phyloP scores from a whole-genome alignment of 2,329 filamentous ascomycete genomes.

The Aspergillus flavus region DNA sequence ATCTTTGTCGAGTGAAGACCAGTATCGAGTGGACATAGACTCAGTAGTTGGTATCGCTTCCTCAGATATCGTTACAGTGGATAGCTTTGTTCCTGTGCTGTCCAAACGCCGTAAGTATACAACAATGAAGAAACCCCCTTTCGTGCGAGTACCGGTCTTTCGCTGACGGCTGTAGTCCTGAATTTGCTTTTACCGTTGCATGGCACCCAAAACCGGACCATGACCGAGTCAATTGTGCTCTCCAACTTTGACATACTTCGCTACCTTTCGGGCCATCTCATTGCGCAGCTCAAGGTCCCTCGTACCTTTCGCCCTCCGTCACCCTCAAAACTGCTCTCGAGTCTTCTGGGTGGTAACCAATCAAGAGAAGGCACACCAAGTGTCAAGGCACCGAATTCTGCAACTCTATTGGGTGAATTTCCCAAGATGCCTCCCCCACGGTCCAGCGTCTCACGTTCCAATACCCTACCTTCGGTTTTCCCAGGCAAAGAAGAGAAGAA shows the following conservation, averaged over 20 bases:
- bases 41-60: slow-evolving; percentile 72
- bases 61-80: slow-evolving; percentile 70
- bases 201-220: slow-evolving; percentile 54
- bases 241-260: slow-evolving; percentile 78
- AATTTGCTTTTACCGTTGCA: slow-evolving; percentile 73
- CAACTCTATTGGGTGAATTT: slow-evolving; percentile 45
- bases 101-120: slow-evolving; percentile 67
- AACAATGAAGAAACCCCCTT: background rate
- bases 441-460: slow-evolving; percentile 45
- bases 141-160: background rate
- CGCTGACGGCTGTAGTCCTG: slow-evolving; percentile 56
- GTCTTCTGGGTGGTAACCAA: slow-evolving; percentile 67
- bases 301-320: slow-evolving; percentile 76
- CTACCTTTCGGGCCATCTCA: slow-evolving; percentile 64
- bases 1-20: slow-evolving; percentile 66
- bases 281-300: slow-evolving; percentile 61
- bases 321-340: slow-evolving; percentile 87
- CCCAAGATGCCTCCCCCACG: slow-evolving; percentile 46
- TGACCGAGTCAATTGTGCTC: slow-evolving; percentile 67
- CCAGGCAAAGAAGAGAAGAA: slow-evolving; percentile 52
- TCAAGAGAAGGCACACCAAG: slow-evolving; percentile 30
- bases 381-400: slow-evolving; percentile 38
- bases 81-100: slow-evolving; percentile 74
- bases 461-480: slow-evolving; percentile 46
- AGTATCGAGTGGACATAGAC: slow-evolving; percentile 59